Base-by-base conservation (phyloP, 768 basidiomycete genomes). In the Pleurotus eryngii region DNA sequence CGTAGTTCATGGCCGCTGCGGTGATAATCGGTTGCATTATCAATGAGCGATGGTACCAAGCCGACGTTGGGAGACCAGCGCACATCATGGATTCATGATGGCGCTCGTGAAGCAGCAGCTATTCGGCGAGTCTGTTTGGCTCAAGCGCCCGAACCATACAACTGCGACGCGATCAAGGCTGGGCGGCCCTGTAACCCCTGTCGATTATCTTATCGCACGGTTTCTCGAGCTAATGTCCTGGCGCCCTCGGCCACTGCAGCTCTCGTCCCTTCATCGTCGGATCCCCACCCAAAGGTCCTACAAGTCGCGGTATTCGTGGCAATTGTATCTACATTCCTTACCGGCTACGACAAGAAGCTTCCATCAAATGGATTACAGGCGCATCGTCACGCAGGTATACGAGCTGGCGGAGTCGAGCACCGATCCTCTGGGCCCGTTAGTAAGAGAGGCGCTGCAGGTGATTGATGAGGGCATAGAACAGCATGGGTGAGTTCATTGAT, bases 381-480 rank as follows among this genome's bases (percentile, higher is more conserved):
- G 72, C 48, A 78, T 87, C 49, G 79, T 85, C 12, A 64, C 74
- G 27, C 72, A 83, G n/a, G 83, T 90, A 8, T 90, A 88, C 66
- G 70, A 67, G 4, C 75, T 91, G 39, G 86, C 87, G 37, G 66
- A 69, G 22, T 83, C 83, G 15, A 60, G 71, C 4, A 38, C 24
- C 51, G 78, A 86, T 48, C 74, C 81, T 2, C 76, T 92, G 22
- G 80, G 82, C 2, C 71, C 72, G 12, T 71, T 81, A 57, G 85
- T 97, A 45, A 85, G 81, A 66, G 86, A 95, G 68, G 95, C 96
- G 0, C 69, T 95, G 59, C 74, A 81, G 14, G 90, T 96, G 50
- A 90, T 98, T 42, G 87, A 95, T 65, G 67, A 82, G 4, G 86
- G 86, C 39, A 67, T 99, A 46, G 84, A 90, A 61, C 76, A 78